Evolutionary conservation across 83 land plant species (phyloP).

Genomic region (Thuja plicata): DNA sequence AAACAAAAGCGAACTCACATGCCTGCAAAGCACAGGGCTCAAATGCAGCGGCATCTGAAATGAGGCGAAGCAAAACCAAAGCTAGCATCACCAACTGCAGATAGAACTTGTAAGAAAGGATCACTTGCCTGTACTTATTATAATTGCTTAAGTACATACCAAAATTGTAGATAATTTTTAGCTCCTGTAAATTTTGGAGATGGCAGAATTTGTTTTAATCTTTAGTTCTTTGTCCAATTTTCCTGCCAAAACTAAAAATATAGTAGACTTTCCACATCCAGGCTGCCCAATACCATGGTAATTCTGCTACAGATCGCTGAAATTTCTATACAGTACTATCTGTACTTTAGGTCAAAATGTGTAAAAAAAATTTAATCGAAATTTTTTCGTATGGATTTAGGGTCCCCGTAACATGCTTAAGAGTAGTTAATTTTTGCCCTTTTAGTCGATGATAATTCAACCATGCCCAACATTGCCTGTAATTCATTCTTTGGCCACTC

Average conservation of each 20-base stretch:
- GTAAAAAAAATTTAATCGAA: background rate
- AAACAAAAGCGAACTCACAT: no score
- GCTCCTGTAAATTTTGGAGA: no score
- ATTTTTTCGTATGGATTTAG: background rate
- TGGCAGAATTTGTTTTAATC: conserved; percentile 7
- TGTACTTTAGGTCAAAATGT: background rate
- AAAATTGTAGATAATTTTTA: background rate
- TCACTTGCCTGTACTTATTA: conserved; percentile 13
- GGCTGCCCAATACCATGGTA: conserved; percentile 55
- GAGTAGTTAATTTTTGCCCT: conserved; percentile 39
- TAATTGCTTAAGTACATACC: background rate
- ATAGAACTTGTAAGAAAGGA: no score
- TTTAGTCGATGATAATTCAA: background rate
- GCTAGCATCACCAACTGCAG: no score
- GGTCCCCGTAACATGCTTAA: conserved; percentile 42
- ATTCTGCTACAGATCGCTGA: conserved; percentile 21
- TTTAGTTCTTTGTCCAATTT: conserved; percentile 37
- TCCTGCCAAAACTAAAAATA: conserved; percentile 47
- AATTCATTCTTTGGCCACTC: no score
- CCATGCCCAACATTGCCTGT: background rate
- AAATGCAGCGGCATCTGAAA: no score
- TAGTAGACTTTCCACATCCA: conserved; percentile 43
- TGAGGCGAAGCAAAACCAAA: no score
- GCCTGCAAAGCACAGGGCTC: no score
- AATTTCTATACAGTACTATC: background rate